Base-by-base conservation (phyloP, 768 basidiomycete genomes). In the Naganishia antarctica region DNA sequence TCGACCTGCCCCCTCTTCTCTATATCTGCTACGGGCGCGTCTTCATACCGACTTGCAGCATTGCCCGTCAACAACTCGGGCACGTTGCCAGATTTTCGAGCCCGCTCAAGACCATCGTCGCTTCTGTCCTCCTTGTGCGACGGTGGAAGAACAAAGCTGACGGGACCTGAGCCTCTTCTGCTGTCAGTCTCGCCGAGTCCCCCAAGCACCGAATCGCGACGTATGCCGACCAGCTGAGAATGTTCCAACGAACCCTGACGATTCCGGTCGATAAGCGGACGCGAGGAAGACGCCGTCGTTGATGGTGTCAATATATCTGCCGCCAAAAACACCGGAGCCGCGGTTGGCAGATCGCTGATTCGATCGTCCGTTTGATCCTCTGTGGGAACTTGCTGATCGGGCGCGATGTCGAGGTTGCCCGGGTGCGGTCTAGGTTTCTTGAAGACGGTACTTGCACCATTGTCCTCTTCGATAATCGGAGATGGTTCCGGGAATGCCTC, bases 91-190 rank as follows among this genome's bases (percentile, higher is more conserved):
- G 28, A 32, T 11, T 4, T 26, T 8, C 21, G 23, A 41, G 53
- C 53, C 34, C 37, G 37, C 31, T 57, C 53, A 9, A 34, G 40
- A 7, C 7, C 37, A 6, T 15, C 23, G 1, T 57, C 53, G 21
- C 53, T 41, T 15, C 37, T 41, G 34, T 63, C 62, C 26, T 63
- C 51, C 40, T 51, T 46, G 51, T 50, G 49, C n/a, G 41, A 53
- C 28, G 50, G 16, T 18, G 62, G 62, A n/a, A 63, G 46, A 7
- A 63, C 50, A 51, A 63, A 63, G 26, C 62, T 63, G 41, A 63
- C 62, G 1, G 62, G 62, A 9, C 62, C 62, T 16, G 62, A 63
- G 34, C 62, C 62, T 41, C 62, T 40, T 31, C 62, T 31, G 28
- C 49, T 51, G 1, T 53, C 62, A n/a, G 34, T 63, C 9, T 63